Base-by-base conservation (phyloP, 805 yeast species). In the Wickerhamomyces silvicola region DNA sequence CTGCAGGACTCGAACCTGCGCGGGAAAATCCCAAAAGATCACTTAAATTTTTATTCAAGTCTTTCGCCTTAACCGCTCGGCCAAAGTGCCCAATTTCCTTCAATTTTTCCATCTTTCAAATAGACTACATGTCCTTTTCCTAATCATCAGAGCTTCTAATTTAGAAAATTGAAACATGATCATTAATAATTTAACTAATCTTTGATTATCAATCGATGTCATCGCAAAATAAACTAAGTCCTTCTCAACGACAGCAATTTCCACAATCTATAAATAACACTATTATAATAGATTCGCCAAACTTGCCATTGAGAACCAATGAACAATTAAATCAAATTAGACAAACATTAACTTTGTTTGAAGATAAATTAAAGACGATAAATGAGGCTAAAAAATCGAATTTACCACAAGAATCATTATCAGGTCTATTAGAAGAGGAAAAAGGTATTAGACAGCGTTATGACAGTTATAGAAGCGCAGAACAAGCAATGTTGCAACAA, bases 401-500 rank as follows among this genome's bases (percentile, higher is more conserved):
- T 18, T 42, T 71, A 14, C 54, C 72, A 4, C 65, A 70, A 2
- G 75, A 68, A 6, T 70, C 67, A 32, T 36, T 65, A 23, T 53
- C 63, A 5, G 60, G 60, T 24, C 57, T 69, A n/a, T 61, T 62
- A 10, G 65, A 63, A 31, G 75, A 75, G 46, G 72, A 75, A 39
- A 56, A 59, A 14, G 70, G 70, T 23, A 48, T 71, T 41, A 68
- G 59, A 36, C 57, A 55, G 22, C 67, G 72, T 34, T 65, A 66
- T 40, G 64, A 66, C 15, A 69, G 68, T 29, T 74, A 69, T 43
- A 71, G 68, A 37, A 65, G 65, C 34, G 65, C 68, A 29, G 78
- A 78, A 1, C 49, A 61, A 19, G 19, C 28, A 10, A 20, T 44
- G 6, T 30, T 41, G 4, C 47, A 43, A 18, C 39, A 32, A n/a